phyloP scores from a whole-genome alignment of 768 basidiomycete species.

The Trametes cinnabarina region DNA sequence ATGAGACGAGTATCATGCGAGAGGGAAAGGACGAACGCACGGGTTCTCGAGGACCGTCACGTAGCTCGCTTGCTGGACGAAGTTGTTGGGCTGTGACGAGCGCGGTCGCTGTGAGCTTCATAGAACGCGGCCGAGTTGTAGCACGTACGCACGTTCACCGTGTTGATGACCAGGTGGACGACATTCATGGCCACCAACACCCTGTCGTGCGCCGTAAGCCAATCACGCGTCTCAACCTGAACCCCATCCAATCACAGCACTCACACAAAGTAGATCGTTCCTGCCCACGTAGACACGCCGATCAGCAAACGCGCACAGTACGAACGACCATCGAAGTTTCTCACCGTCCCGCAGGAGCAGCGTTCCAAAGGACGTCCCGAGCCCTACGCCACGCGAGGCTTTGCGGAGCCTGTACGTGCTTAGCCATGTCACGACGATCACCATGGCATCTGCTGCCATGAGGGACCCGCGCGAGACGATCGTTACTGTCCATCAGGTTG shows the following conservation, averaged over 20 bases:
- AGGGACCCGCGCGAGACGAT: constrained; percentile 7
- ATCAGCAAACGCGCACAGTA: background rate
- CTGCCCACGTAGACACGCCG: background rate
- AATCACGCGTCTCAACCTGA: no score
- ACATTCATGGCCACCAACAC: constrained; percentile 8
- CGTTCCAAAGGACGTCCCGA: constrained; percentile 8
- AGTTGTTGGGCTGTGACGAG: background rate
- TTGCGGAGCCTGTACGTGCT: constrained; percentile 5
- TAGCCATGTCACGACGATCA: constrained; percentile 4
- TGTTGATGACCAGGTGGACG: constrained; percentile 9
- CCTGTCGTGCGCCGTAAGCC: background rate
- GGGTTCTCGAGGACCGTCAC: constrained; percentile 10
- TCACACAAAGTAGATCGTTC: constrained; percentile 7
- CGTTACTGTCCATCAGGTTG: background rate
- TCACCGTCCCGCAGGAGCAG: constrained; percentile 8
- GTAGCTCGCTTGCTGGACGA: constrained; percentile 10
- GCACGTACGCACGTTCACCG: background rate
- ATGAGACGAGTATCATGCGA: no score
- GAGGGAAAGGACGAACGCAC: background rate
- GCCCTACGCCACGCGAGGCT: background rate
- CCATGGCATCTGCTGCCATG: constrained; percentile 2
- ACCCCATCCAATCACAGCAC: no score
- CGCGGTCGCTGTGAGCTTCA: background rate
- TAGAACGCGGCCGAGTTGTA: background rate
- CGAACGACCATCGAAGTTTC: background rate